A percentile compares a stretch with the other conserved stretches of the same genome.
These are phyloP conservation scores for Gremmenia infestans DNA, from an alignment of 2,329 filamentous ascomycete species.

Conservation along the genomic window DNA sequence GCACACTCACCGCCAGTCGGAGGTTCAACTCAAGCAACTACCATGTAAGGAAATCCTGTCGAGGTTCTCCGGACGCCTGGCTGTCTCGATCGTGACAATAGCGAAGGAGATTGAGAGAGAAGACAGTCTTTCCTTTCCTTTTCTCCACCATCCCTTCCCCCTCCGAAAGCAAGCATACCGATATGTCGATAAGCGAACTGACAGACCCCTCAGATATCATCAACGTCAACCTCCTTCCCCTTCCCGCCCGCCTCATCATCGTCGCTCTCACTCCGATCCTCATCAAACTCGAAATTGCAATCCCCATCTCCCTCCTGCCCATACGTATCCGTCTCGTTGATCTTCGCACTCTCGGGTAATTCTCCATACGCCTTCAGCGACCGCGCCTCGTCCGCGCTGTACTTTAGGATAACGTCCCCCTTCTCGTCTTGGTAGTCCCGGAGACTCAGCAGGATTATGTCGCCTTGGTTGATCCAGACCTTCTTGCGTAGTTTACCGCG, in stretches of 20 bases:
- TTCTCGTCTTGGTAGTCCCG: constrained; percentile 94
- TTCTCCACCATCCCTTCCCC: constrained; percentile 17
- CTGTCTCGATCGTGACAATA: background rate
- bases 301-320: constrained; percentile 90
- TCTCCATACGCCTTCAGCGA: constrained; percentile 96
- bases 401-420: constrained; percentile 91
- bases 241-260: constrained; percentile 48
- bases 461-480: constrained; percentile 99
- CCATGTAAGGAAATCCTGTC: constrained; percentile 31
- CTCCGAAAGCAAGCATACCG: too few relatives aligned
- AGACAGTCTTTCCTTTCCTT: constrained; percentile 50
- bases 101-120: constrained; percentile 51
- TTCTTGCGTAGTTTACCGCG: constrained; percentile 99
- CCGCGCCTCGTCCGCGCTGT: constrained; percentile 91
- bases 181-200: background rate
- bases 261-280: constrained; percentile 66
- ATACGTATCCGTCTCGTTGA: constrained; percentile 98
- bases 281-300: constrained; percentile 97
- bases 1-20: constrained; percentile 26
- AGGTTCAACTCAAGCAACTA: constrained; percentile 1
- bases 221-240: constrained; percentile 84
- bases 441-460: constrained; percentile 84
- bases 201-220: constrained; percentile 71
- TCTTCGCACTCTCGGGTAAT: constrained; percentile 95
- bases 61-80: constrained; percentile 28